Evolutionary conservation across 257 asterid genomes (phyloP).

Genomic region (Linderniella brevidens): DNA sequence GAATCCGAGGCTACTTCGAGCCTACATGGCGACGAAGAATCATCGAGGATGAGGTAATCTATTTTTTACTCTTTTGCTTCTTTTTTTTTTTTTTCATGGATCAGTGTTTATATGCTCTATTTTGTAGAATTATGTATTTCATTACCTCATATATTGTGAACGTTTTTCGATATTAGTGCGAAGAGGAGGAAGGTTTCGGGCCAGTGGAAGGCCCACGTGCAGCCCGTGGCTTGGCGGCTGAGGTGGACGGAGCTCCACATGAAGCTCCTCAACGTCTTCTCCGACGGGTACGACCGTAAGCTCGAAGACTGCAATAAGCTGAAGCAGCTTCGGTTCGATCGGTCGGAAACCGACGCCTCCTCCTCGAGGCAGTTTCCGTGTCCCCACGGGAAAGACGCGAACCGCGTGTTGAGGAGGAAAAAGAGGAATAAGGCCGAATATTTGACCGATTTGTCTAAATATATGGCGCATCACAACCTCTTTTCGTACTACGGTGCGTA

Average conservation of each 20-base stretch:
- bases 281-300: constrained; percentile 31
- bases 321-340: constrained; percentile 16
- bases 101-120: neutral
- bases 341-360: constrained; percentile 16
- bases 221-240: constrained; percentile 70
- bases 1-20: constrained; percentile 30
- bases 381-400: constrained; percentile 12
- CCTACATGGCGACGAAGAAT: constrained; percentile 24
- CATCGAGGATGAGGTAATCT: constrained; percentile 28
- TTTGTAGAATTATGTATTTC: too few species aligned
- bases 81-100: neutral
- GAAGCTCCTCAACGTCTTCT: constrained; percentile 30
- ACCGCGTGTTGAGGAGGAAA: constrained; percentile 34
- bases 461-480: constrained; percentile 59
- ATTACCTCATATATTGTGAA: too few species aligned
- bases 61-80: neutral
- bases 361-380: constrained; percentile 31
- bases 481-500: constrained; percentile 54
- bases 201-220: constrained; percentile 57
- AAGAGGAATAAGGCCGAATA: constrained; percentile 49
- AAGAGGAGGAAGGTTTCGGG: constrained; percentile 52
- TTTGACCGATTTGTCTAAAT: constrained; percentile 20
- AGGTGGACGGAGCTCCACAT: constrained; percentile 74
- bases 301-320: constrained; percentile 22
- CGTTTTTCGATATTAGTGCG: too few species aligned